These are phyloP conservation scores for Hawksworthiomyces lignivorus DNA, from an alignment of 2,329 filamentous ascomycete genomes.

Conservation along the genomic window DNA sequence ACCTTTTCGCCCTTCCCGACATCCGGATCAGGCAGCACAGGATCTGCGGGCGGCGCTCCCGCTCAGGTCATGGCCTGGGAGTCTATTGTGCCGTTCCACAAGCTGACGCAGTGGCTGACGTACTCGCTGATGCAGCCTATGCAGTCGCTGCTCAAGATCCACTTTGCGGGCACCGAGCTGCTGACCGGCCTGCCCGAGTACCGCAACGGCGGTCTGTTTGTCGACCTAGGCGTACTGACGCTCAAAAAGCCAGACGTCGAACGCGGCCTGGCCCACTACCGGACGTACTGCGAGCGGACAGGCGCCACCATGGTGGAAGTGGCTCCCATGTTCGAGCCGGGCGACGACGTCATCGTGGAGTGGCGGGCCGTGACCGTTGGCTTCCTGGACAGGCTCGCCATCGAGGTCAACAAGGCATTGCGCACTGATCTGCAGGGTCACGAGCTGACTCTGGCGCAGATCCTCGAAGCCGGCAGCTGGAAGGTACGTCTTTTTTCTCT, in stretches of 20 bases:
- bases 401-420: conserved; percentile 54
- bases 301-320: conserved; percentile 54
- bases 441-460: conserved; percentile 73
- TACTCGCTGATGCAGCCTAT: conserved; percentile 75
- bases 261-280: conserved; percentile 37
- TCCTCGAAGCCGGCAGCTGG: conserved; percentile 95
- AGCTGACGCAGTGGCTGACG: conserved; percentile 88
- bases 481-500: conserved; percentile 52
- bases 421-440: conserved; percentile 56
- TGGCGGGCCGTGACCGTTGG: conserved; percentile 59
- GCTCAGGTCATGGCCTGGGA: conserved; percentile 58
- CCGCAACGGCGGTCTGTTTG: conserved; percentile 80
- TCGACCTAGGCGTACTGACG: conserved; percentile 70
- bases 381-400: conserved; percentile 47
- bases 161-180: conserved; percentile 58
- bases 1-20: conserved; percentile 39
- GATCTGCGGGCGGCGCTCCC: conserved; percentile 17
- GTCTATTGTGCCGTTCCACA: conserved; percentile 59
- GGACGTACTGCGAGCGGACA: conserved; percentile 62
- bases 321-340: conserved; percentile 50
- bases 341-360: conserved; percentile 56
- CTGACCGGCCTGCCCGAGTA: conserved; percentile 88
- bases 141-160: conserved; percentile 40
- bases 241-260: conserved; percentile 39
- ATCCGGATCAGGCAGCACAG: conserved; percentile 24